Evolutionary conservation across 1,284 basidiomycete species (phyloP), one percentile per base, ranked within the genome.

Genomic region (Cryptococcus maquisensis): DNA sequence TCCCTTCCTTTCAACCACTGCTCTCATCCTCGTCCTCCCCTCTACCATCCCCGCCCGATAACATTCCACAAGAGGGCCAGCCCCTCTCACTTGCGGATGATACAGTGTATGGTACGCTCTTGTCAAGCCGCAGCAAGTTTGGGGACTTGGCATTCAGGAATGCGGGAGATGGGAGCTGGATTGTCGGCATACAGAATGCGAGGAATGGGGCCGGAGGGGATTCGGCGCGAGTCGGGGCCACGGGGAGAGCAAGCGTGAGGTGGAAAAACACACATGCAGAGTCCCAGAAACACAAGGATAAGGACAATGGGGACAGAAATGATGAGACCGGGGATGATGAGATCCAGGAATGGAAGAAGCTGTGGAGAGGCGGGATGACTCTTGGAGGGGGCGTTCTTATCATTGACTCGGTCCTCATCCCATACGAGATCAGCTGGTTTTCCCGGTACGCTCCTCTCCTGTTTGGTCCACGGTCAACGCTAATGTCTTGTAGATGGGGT

Each of bases 121-220:
- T 83, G 10, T 85, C 85, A 0, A 65, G 78, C 0, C 65, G 67
- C 7, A 86, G 84, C 5, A 79, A 80, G 1, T 93, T 87, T 64
- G 91, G 90, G 1, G 86, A 90, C 64, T 75, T 97, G 43, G 82
- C 89, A 21, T 89, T 97, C 78, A 82, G 86, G 47, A 78, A 79
- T 56, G 77, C 71, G 37, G 77, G 76, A 12, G 76, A 74, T 37
- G 66, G 70, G 52, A 69, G 61, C 12, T 90, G 84, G 72, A 77
- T 92, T 47, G 85, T 96, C n/a, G 93, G 95, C 6, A 92, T 98
- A 71, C 87, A 87, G 75, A 87, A 86, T 47, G 91, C 92, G 2
- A 80, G 90, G 8, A 59, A 59, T 8, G 84, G 83, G 10, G 84
- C 83, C 13, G 79, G 81, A 47, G 79, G 79, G 40, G 87, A 92